A percentile compares a stretch with the other conserved stretches of the same genome.
These are phyloP conservation scores for Trichoderma afroharzianum DNA, from an alignment of 2,329 filamentous ascomycete genomes.

Conservation along the genomic window DNA sequence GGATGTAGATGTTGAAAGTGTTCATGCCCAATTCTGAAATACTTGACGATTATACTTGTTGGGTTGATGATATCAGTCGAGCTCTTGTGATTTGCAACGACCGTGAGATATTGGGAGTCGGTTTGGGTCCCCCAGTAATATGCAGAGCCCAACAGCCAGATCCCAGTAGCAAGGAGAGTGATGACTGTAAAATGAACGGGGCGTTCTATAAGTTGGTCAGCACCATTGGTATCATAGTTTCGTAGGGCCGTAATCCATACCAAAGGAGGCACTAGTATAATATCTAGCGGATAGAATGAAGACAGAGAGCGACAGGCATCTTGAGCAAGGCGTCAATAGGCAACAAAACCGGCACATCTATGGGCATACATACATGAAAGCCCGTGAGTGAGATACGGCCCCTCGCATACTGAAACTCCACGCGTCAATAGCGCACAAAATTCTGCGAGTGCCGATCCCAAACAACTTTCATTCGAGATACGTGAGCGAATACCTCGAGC, in stretches of 20 bases:
- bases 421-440: background rate
- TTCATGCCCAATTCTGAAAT: background rate
- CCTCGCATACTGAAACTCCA: background rate
- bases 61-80: background rate
- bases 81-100: conserved; percentile 5
- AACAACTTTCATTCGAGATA: background rate
- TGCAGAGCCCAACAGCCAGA: background rate
- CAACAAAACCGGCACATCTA: background rate
- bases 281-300: conserved; percentile 32
- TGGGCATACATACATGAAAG: background rate
- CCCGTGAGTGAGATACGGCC: background rate
- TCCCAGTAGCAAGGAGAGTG: background rate
- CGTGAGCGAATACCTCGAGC: background rate
- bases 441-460: background rate
- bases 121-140: background rate
- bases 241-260: conserved; percentile 22
- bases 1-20: background rate
- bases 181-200: conserved; percentile 35
- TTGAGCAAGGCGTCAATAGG: background rate
- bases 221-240: background rate
- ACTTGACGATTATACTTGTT: background rate
- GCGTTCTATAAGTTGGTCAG: conserved; percentile 25
- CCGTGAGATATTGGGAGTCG: background rate
- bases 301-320: conserved; percentile 33
- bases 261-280: conserved; percentile 35